phyloP scores from a whole-genome alignment of 768 basidiomycete species.

The Panellus pusillus region DNA sequence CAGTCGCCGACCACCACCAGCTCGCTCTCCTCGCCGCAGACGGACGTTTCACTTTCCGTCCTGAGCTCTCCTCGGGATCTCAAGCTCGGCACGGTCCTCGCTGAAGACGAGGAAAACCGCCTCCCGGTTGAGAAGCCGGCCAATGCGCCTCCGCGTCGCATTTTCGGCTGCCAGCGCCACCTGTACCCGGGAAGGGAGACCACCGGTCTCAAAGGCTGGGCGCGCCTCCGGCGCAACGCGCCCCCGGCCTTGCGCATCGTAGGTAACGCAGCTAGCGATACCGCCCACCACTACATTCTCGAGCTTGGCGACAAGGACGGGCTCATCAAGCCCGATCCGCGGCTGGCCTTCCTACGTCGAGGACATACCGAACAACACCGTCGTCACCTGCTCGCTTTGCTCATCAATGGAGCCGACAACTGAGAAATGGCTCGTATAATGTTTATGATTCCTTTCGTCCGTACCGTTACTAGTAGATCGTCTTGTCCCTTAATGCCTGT shows the following conservation, averaged over 20 bases:
- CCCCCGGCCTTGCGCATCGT: conserved; percentile 2
- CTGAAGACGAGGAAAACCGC: not conserved
- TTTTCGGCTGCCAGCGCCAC: not conserved
- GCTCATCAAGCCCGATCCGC: not conserved
- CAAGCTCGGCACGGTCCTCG: not conserved
- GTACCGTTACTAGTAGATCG: no score
- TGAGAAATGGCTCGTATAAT: not conserved
- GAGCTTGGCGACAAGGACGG: conserved; percentile 7
- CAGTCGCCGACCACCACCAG: not conserved
- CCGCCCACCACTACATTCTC: not conserved
- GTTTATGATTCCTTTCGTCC: not conserved
- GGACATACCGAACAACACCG: not conserved
- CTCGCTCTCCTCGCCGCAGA: not conserved
- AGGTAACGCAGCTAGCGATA: not conserved
- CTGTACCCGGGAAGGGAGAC: not conserved
- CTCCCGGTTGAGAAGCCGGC: not conserved
- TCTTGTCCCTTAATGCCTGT: not conserved
- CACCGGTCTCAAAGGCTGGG: conserved; percentile 3
- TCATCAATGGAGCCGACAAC: not conserved
- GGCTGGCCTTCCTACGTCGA: not conserved
- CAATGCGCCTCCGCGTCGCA: not conserved
- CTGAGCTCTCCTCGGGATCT: not conserved
- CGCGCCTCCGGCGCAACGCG: conserved; percentile 15
- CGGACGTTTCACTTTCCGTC: not conserved
- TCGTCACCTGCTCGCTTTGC: not conserved